Conservation (phyloP, 345 rosid genomes). For the Lepidium africanum region DNA sequence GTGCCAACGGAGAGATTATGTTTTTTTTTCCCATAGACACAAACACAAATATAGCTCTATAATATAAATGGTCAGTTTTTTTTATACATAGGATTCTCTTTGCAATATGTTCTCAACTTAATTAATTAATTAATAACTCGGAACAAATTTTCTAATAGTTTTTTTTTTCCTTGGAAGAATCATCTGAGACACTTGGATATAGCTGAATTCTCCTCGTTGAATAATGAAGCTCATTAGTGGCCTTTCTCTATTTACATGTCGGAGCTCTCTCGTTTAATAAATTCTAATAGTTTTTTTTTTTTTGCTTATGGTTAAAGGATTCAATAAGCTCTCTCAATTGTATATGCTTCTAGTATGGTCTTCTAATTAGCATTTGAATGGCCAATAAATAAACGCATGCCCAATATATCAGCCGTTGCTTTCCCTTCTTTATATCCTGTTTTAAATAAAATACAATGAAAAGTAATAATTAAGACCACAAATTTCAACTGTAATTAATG, state of each 20-base stretch:
- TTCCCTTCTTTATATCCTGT: constrained; percentile 60
- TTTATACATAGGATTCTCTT: constrained; percentile 14
- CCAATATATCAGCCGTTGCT: constrained; percentile 54
- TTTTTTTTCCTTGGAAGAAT: not conserved
- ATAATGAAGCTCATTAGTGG: constrained; percentile 11
- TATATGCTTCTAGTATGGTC: constrained; percentile 36
- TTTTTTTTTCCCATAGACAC: not conserved
- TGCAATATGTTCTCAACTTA: not conserved
- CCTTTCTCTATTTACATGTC: constrained; percentile 33
- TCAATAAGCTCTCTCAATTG: constrained; percentile 3
- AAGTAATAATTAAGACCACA: not conserved
- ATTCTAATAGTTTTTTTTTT: too few species aligned
- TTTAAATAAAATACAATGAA: constrained; percentile 15
- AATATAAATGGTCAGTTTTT: not conserved
- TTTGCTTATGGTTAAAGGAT: too few species aligned
- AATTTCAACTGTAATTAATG: not conserved
- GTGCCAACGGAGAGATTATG: too few species aligned
- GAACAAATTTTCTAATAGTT: not conserved
- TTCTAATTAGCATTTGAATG: constrained; percentile 54
- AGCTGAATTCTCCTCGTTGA: constrained; percentile 20
- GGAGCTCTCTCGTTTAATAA: constrained; percentile 6
- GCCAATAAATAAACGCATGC: constrained; percentile 59
- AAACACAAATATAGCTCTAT: not conserved
- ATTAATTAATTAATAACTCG: not conserved
- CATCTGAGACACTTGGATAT: constrained; percentile 15